These are phyloP conservation scores for Nakazawaea molendinolei DNA, from an alignment of 805 yeast genomes.

Conservation along the genomic window DNA sequence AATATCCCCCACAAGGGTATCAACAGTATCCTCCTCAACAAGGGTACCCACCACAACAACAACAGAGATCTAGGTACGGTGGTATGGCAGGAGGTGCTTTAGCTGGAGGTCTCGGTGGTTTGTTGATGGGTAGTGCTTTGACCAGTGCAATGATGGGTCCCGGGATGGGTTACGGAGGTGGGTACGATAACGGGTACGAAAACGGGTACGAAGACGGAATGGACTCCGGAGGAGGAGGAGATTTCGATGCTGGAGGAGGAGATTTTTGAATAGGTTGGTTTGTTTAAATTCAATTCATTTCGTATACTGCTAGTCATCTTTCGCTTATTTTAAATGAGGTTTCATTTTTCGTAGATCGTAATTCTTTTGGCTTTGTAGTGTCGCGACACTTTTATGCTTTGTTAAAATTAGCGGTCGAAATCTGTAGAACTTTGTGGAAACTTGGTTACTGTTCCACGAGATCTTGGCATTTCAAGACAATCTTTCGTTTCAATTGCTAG, in stretches of 20 bases:
- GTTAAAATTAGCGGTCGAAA: no score
- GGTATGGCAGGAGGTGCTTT: constrained; percentile 27
- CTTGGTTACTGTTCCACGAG: no score
- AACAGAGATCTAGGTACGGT: constrained; percentile 13
- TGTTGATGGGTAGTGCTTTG: constrained; percentile 18
- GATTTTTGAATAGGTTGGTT: constrained; percentile 7
- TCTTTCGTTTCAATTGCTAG: no score
- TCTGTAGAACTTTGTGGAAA: no score
- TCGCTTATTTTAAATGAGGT: not conserved
- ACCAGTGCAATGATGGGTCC: constrained; percentile 10
- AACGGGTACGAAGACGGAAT: constrained; percentile 1
- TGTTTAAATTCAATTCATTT: not conserved
- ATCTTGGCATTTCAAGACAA: no score
- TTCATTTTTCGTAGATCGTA: no score
- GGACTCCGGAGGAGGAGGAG: constrained; percentile 2
- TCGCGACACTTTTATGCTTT: no score
- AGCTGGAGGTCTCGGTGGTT: constrained; percentile 24
- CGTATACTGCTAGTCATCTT: not conserved
- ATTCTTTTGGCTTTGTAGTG: no score
- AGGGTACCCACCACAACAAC: constrained; percentile 15
- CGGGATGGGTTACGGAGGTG: constrained; percentile 11
- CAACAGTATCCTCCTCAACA: constrained; percentile 12
- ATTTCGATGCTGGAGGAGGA: constrained; percentile 10
- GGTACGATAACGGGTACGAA: not conserved
- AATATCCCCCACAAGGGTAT: constrained; percentile 16